Conservation (phyloP, 352 stramenopile genomes). For the Globisporangium carolinianum region DNA sequence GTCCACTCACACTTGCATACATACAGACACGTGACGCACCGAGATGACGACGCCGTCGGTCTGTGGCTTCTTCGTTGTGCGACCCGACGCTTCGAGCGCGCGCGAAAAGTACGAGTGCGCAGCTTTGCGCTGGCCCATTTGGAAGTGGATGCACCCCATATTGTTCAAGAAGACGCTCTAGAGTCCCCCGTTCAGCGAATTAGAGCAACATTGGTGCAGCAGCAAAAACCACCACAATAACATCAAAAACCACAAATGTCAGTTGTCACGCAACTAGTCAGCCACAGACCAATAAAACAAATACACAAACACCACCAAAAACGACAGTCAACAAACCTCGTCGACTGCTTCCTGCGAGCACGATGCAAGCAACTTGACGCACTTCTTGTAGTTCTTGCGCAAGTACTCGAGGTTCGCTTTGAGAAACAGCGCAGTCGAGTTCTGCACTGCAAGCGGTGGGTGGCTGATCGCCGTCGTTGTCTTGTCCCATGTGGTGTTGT, state of each 20-base stretch:
- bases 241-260: no score
- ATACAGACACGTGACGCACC: constrained; percentile 14
- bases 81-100: constrained; percentile 61
- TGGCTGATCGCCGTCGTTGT: constrained; percentile 71
- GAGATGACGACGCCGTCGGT: constrained; percentile 42
- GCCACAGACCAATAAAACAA: constrained; percentile 6
- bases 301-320: background rate
- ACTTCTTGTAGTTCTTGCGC: constrained; percentile 92
- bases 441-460: constrained; percentile 75
- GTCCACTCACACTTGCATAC: background rate
- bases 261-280: background rate
- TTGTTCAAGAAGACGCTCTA: constrained; percentile 86
- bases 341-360: constrained; percentile 80
- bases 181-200: no score
- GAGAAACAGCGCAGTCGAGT: constrained; percentile 86
- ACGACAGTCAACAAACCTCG: constrained; percentile 27
- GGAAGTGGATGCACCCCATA: constrained; percentile 91
- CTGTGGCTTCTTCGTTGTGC: constrained; percentile 30
- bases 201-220: no score
- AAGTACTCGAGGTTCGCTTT: constrained; percentile 94
- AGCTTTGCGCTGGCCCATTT: constrained; percentile 85
- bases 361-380: constrained; percentile 89
- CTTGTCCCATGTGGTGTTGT: constrained; percentile 36
- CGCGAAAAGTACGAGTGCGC: constrained; percentile 90
- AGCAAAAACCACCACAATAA: no score